phyloP scores from a whole-genome alignment of 192 early-diverging fungal species.

The Phlyctochytrium arcticum region DNA sequence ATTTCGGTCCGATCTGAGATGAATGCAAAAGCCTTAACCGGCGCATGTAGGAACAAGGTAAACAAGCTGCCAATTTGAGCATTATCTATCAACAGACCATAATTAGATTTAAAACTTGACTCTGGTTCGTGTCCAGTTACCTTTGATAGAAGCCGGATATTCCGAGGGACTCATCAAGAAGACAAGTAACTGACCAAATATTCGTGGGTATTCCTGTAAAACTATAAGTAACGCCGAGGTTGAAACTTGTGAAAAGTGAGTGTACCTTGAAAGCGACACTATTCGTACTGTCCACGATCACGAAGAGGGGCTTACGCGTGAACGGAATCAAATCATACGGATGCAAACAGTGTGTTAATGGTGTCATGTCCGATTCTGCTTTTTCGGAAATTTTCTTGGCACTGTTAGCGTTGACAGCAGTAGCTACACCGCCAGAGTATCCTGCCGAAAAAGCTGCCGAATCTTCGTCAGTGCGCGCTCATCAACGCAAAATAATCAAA shows the following conservation, averaged over 20 bases:
- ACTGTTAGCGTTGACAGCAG: conserved; percentile 45
- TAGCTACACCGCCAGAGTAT: conserved; percentile 74
- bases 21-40: conserved; percentile 84
- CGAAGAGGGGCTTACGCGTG: conserved; percentile 90
- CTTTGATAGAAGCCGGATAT: conserved; percentile 79
- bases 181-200: conserved; percentile 85
- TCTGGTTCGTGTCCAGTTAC: conserved; percentile 30
- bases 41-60: conserved; percentile 90
- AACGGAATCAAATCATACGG: conserved; percentile 91
- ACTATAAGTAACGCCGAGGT: no score
- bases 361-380: conserved; percentile 38
- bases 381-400: conserved; percentile 64
- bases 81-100: conserved; percentile 34
- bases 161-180: conserved; percentile 85
- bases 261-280: conserved; percentile 76
- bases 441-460: neutral
- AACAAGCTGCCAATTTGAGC: conserved; percentile 84
- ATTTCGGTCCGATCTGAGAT: conserved; percentile 66
- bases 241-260: no score
- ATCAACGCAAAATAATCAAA: no score
- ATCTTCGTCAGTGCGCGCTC: no score
- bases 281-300: conserved; percentile 91
- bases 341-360: conserved; percentile 74
- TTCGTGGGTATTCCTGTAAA: conserved; percentile 67
- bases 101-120: neutral